phyloP scores from a whole-genome alignment of 1,284 basidiomycete species.

The Tilletia indica region DNA sequence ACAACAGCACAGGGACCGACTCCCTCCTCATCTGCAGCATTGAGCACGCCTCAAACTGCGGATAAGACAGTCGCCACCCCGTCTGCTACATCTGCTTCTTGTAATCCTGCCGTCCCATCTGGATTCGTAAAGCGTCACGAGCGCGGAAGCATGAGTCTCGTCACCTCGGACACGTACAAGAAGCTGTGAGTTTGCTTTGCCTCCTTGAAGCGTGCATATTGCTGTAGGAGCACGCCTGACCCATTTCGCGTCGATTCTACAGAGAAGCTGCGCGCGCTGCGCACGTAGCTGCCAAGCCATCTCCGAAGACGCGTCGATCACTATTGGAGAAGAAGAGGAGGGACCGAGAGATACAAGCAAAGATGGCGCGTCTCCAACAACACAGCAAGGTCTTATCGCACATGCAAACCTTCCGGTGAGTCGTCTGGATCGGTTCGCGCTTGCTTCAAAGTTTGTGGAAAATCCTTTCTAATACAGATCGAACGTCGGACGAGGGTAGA shows the following conservation, averaged over 20 bases:
- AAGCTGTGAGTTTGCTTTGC: slow-evolving; percentile 29
- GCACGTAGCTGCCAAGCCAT: slow-evolving; percentile 20
- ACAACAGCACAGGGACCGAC: neutral
- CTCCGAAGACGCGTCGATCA: slow-evolving; percentile 16
- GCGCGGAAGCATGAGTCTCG: slow-evolving; percentile 46
- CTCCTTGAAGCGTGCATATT: too few species aligned
- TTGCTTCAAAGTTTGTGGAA: neutral
- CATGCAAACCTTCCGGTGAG: slow-evolving; percentile 19
- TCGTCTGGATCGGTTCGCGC: neutral
- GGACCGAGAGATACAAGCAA: slow-evolving; percentile 33
- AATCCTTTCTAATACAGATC: neutral
- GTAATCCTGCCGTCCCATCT: neutral
- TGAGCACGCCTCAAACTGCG: too few species aligned
- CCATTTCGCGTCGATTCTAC: neutral
- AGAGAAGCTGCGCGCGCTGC: slow-evolving; percentile 38
- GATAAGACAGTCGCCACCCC: too few species aligned
- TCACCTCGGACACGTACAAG: slow-evolving; percentile 40
- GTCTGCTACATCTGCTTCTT: too few species aligned
- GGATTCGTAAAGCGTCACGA: slow-evolving; percentile 50
- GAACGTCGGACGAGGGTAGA: neutral
- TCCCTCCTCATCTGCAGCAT: too few species aligned
- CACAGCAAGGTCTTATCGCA: neutral
- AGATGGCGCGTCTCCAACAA: slow-evolving; percentile 29
- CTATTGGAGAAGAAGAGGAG: slow-evolving; percentile 45
- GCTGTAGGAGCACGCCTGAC: too few species aligned